phyloP scores from a whole-genome alignment of 768 basidiomycete genomes.

The Lactarius akahatsu region DNA sequence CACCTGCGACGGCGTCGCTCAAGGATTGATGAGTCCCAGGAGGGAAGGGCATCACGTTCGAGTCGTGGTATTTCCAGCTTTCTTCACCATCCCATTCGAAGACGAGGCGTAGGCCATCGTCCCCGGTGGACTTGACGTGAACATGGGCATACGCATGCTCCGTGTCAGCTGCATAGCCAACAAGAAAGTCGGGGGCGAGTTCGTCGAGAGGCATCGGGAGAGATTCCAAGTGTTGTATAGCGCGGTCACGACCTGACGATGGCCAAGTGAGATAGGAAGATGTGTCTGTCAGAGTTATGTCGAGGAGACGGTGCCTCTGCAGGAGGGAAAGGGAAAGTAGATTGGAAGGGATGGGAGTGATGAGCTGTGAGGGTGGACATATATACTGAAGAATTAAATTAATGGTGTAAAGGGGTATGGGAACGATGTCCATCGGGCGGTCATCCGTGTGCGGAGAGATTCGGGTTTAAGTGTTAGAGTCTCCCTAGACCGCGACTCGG shows the following conservation, averaged over 20 bases:
- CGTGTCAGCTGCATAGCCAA: conserved; percentile 34
- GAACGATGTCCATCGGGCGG: conserved; percentile 38
- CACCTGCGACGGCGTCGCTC: conserved; percentile 33
- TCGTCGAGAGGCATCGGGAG: conserved; percentile 35
- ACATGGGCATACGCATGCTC: conserved; percentile 28
- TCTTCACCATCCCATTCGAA: conserved; percentile 61
- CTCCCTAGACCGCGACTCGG: background rate
- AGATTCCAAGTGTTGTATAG: conserved; percentile 47
- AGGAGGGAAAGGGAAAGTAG: conserved; percentile 58
- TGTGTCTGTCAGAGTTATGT: conserved; percentile 49
- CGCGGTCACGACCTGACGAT: conserved; percentile 38
- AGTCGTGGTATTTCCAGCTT: conserved; percentile 71
- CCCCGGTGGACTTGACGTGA: conserved; percentile 39
- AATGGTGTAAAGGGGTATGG: conserved; percentile 42
- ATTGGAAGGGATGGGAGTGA: conserved; percentile 54
- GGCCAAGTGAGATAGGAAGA: conserved; percentile 71
- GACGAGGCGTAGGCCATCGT: conserved; percentile 53
- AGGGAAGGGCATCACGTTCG: conserved; percentile 70
- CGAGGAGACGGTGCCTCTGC: conserved; percentile 66
- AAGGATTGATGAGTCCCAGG: conserved; percentile 36
- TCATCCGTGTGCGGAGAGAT: background rate
- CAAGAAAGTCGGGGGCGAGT: conserved; percentile 48
- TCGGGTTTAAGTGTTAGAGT: background rate
- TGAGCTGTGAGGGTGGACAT: conserved; percentile 48
- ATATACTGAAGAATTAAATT: conserved; percentile 58